phyloP scores from a whole-genome alignment of 106 monocot genomes.

The Phalaenopsis aphrodite region DNA sequence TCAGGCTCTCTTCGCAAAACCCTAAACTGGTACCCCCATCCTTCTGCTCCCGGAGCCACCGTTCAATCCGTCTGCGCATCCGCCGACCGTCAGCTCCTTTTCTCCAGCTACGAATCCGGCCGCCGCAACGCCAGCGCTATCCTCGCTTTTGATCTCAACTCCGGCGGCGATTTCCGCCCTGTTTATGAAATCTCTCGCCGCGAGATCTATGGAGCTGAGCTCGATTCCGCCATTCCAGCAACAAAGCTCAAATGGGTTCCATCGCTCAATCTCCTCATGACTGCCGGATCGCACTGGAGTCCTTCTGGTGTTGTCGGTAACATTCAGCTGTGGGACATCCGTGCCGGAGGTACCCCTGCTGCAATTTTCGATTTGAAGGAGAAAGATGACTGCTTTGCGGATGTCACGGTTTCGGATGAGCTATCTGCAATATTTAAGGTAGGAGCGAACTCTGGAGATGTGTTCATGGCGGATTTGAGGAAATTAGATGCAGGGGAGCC shows the following conservation, averaged over 20 bases:
- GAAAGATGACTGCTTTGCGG: constrained; percentile 40
- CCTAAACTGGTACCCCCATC: constrained; percentile 26
- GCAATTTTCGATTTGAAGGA: constrained; percentile 27
- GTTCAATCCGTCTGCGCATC: constrained; percentile 49
- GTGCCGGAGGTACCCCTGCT: constrained; percentile 2
- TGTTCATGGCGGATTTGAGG: constrained; percentile 51
- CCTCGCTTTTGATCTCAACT: constrained; percentile 30
- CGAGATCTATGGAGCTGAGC: constrained; percentile 55
- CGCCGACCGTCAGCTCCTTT: constrained; percentile 19
- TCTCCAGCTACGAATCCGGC: constrained; percentile 49
- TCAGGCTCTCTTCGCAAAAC: constrained; percentile 17
- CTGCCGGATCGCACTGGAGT: constrained; percentile 39
- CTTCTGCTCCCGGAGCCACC: constrained; percentile 14
- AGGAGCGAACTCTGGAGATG: constrained; percentile 39
- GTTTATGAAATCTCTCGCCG: constrained; percentile 27
- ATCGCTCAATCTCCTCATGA: constrained; percentile 25
- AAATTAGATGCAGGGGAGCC: constrained; percentile 14
- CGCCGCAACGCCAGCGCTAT: constrained; percentile 45
- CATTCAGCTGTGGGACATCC: constrained; percentile 40
- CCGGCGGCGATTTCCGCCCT: constrained; percentile 11
- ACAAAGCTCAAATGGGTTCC: constrained; percentile 45
- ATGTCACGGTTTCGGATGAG: constrained; percentile 26
- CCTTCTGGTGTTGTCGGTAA: constrained; percentile 37
- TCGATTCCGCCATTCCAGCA: constrained; percentile 51
- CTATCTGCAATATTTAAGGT: constrained; percentile 49